These are phyloP conservation scores for Tetrahymena malaccensis DNA, from an alignment of 73 alveolate species.

Conservation along the genomic window DNA sequence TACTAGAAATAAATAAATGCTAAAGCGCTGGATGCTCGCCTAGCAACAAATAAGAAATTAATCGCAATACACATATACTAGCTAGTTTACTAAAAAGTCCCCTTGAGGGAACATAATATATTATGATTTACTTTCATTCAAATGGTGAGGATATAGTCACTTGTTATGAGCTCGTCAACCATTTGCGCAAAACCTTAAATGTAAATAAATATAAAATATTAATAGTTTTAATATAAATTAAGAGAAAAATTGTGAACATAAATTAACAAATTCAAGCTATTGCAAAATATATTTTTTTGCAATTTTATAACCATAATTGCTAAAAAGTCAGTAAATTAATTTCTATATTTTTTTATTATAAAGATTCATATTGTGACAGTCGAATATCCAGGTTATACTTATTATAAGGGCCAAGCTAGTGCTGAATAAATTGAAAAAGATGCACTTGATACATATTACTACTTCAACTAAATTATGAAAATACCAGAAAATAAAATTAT, in stretches of 20 bases:
- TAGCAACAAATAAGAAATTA: not conserved
- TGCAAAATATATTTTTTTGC: not conserved
- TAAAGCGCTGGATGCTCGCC: not conserved
- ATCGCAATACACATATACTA: not conserved
- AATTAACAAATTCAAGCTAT: not conserved
- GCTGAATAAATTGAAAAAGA: not conserved
- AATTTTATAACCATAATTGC: too few relatives aligned
- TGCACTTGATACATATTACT: not conserved
- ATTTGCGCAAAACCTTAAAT: not conserved
- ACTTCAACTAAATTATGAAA: not conserved
- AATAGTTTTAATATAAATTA: too few relatives aligned
- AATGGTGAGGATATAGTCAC: not conserved
- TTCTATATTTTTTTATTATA: not conserved
- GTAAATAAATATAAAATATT: not conserved
- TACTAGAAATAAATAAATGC: not conserved
- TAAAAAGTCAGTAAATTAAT: not conserved
- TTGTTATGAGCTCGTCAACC: not conserved
- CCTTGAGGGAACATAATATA: not conserved
- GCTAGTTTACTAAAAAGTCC: not conserved
- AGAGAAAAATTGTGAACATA: not conserved
- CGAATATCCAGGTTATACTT: not conserved
- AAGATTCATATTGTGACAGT: not conserved
- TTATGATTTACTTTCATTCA: not conserved
- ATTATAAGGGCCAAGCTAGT: not conserved
- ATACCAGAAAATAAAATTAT: slow-evolving; percentile 16